Percentiles rank a stretch among this genome's conserved stretches.
phyloP scores from a whole-genome alignment of 2,329 filamentous ascomycete genomes.

The Neonectria ditissima region DNA sequence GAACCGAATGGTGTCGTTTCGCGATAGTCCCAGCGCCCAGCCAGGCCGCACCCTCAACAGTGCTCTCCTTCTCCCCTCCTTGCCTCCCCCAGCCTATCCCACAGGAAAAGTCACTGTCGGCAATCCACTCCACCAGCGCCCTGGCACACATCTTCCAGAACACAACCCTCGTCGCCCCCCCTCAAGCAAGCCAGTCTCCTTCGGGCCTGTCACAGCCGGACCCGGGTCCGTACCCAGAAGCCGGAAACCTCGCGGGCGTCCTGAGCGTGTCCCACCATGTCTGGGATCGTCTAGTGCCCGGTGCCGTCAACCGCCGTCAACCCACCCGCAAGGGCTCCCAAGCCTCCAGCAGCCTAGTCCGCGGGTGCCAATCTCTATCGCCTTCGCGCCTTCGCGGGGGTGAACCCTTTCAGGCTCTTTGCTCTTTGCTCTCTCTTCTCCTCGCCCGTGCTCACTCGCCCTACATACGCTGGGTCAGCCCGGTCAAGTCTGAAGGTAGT shows the following conservation, averaged over 20 bases:
- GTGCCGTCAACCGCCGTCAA: background rate
- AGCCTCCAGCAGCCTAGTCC: background rate
- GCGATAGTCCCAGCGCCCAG: slow-evolving; percentile 20
- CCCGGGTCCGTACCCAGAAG: background rate
- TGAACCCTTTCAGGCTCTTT: slow-evolving; percentile 12
- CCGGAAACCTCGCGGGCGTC: slow-evolving; percentile 3
- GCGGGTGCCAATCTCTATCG: slow-evolving; percentile 27
- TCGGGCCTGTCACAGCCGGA: background rate
- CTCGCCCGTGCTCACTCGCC: slow-evolving; percentile 20
- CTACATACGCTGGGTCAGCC: slow-evolving; percentile 19
- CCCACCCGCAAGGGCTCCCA: background rate
- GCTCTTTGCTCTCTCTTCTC: background rate
- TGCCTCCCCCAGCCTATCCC: background rate
- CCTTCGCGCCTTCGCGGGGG: slow-evolving; percentile 27
- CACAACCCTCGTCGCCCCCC: slow-evolving; percentile 1
- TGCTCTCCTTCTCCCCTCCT: background rate
- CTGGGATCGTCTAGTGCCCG: slow-evolving; percentile 15
- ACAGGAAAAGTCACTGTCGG: background rate
- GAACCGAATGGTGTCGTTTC: slow-evolving; percentile 25
- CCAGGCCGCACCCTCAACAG: background rate
- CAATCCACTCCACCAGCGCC: background rate
- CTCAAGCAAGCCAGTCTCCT: background rate
- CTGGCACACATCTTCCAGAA: slow-evolving; percentile 5
- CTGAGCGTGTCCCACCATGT: slow-evolving; percentile 16
- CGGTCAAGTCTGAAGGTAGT: slow-evolving; percentile 21